Evolutionary conservation across 2,329 filamentous ascomycete species (phyloP).

Genomic region (Diaporthe capsici): DNA sequence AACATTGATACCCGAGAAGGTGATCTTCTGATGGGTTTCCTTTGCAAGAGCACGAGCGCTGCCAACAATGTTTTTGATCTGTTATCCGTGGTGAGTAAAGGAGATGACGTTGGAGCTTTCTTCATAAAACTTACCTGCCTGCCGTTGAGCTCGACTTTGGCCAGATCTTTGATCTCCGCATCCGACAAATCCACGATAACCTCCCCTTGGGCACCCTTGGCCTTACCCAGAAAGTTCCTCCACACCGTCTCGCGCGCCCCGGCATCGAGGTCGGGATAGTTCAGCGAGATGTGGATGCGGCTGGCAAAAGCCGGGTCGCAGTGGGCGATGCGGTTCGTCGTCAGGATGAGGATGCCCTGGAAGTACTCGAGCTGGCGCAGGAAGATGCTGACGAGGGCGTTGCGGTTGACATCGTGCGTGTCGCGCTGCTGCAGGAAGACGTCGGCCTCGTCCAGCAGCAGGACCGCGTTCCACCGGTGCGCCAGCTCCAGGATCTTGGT

Average conservation of each 20-base stretch:
- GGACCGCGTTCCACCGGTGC: constrained; percentile 57
- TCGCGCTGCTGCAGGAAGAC: constrained; percentile 56
- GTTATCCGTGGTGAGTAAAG: background rate
- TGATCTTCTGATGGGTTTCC: background rate
- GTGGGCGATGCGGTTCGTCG: constrained; percentile 47
- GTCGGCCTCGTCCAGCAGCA: constrained; percentile 60
- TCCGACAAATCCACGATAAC: background rate
- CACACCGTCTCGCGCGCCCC: too few species aligned
- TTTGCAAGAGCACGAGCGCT: background rate
- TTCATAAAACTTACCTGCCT: background rate
- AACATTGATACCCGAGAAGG: background rate
- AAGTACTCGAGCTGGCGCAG: constrained; percentile 53
- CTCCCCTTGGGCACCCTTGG: background rate
- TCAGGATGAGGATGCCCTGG: constrained; percentile 54
- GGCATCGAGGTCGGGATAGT: too few species aligned
- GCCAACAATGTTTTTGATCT: background rate
- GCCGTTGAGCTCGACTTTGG: background rate
- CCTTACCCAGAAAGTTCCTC: background rate
- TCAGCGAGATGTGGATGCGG: too few species aligned
- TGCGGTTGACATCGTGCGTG: constrained; percentile 52
- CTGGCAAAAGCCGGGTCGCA: too few species aligned
- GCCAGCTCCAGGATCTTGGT: constrained; percentile 53
- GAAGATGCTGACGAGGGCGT: constrained; percentile 55
- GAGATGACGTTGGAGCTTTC: too few species aligned
- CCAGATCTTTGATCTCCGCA: background rate